Conservation (phyloP, 179 eudicot genomes). For the Spergularia azorica region DNA sequence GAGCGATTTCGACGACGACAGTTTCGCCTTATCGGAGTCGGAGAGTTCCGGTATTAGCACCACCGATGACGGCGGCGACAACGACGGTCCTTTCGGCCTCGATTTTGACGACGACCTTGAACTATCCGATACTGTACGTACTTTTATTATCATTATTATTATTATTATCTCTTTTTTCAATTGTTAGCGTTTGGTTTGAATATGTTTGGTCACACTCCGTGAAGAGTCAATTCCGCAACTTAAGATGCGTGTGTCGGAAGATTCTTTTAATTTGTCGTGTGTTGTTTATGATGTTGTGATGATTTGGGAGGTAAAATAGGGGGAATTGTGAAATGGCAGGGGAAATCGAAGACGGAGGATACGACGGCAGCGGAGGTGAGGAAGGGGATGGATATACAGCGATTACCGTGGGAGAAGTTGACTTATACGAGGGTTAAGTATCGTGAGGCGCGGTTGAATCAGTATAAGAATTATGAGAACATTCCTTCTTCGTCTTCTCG, state of each 20-base stretch:
- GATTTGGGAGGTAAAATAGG: background rate
- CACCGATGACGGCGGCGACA: background rate
- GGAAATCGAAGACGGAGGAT: conserved; percentile 58
- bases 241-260: background rate
- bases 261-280: too few species aligned
- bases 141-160: background rate
- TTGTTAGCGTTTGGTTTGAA: background rate
- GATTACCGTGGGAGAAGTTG: conserved; percentile 92
- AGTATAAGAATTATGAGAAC: conserved; percentile 65
- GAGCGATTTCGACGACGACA: conserved; percentile 36
- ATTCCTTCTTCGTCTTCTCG: conserved; percentile 49
- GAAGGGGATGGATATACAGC: conserved; percentile 92
- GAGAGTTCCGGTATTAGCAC: conserved; percentile 10
- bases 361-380: conserved; percentile 79
- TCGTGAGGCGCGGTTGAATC: conserved; percentile 71
- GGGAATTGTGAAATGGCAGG: conserved; percentile 31
- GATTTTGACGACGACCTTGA: conserved; percentile 58
- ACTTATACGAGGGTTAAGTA: conserved; percentile 65
- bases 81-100: background rate
- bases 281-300: too few species aligned
- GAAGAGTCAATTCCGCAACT: background rate
- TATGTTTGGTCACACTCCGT: background rate
- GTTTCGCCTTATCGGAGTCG: conserved; percentile 9
- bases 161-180: too few species aligned
- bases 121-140: conserved; percentile 28